Conservation (phyloP, 257 asterid species). For the Lithospermum erythrorhizon region DNA sequence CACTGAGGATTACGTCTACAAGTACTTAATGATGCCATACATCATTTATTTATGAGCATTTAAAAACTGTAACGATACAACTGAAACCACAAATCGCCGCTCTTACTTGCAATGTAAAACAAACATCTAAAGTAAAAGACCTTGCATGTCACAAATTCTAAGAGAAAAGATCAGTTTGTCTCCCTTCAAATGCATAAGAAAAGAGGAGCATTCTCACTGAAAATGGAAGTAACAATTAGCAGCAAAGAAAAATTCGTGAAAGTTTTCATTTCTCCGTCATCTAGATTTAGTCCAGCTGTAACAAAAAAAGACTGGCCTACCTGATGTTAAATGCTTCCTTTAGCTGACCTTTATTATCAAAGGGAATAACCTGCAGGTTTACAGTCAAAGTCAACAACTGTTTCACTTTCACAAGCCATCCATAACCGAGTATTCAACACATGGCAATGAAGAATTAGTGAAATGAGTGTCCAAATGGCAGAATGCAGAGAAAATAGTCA, state of each 20-base stretch:
- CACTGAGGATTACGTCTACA: not conserved
- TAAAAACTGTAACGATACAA: not conserved
- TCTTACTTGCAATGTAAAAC: not conserved
- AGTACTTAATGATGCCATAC: not conserved
- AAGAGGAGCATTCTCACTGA: not conserved
- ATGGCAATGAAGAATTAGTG: constrained; percentile 32
- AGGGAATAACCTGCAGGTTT: constrained; percentile 66
- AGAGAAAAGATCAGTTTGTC: not conserved
- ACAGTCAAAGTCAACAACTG: constrained; percentile 1
- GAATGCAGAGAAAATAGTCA: not conserved
- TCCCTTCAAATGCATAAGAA: not conserved
- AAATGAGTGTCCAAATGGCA: too few species aligned
- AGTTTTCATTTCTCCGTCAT: not conserved
- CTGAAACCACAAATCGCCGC: not conserved
- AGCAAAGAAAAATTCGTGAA: not conserved
- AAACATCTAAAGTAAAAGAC: too few species aligned
- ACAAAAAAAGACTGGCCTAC: constrained; percentile 19
- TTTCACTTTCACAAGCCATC: not conserved
- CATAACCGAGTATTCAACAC: constrained; percentile 8
- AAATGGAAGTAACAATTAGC: not conserved
- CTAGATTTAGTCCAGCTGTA: not conserved
- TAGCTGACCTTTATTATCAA: constrained; percentile 84
- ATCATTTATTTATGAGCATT: not conserved
- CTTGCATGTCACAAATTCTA: not conserved
- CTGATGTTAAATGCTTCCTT: constrained; percentile 90